phyloP scores from a whole-genome alignment of 2,329 filamentous ascomycete genomes.

The Exophiala sideris region DNA sequence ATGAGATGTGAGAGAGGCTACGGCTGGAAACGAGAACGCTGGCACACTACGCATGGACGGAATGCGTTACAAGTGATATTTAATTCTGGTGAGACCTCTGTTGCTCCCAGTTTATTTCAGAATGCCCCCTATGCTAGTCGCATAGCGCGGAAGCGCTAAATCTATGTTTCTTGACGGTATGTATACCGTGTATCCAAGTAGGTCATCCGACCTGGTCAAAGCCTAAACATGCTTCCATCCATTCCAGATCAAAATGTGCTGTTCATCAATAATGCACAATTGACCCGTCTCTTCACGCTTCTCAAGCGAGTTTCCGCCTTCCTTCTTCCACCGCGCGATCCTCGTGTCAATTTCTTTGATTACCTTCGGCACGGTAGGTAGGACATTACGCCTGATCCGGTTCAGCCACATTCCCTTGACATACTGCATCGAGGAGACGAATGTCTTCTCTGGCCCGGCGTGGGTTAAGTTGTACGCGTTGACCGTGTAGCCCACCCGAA shows the following conservation, averaged over 20 bases:
- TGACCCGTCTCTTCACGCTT: conserved; percentile 44
- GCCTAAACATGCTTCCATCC: conserved; percentile 57
- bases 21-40: no score
- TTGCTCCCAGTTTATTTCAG: no score
- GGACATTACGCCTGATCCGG: conserved; percentile 46
- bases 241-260: conserved; percentile 57
- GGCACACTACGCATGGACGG: no score
- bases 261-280: conserved; percentile 59
- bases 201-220: no score
- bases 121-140: no score
- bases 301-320: conserved; percentile 23
- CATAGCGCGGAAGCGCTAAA: no score
- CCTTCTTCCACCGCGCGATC: conserved; percentile 26
- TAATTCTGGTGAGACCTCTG: no score
- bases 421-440: conserved; percentile 50
- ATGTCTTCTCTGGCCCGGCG: conserved; percentile 33
- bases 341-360: conserved; percentile 40
- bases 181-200: no score
- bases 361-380: conserved; percentile 40
- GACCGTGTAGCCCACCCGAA: conserved; percentile 39
- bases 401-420: conserved; percentile 59
- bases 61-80: no score
- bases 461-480: conserved; percentile 36
- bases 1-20: no score
- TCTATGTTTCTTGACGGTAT: no score